phyloP scores from a whole-genome alignment of 2,329 filamentous ascomycete species.

The Colletotrichum higginsianum region DNA sequence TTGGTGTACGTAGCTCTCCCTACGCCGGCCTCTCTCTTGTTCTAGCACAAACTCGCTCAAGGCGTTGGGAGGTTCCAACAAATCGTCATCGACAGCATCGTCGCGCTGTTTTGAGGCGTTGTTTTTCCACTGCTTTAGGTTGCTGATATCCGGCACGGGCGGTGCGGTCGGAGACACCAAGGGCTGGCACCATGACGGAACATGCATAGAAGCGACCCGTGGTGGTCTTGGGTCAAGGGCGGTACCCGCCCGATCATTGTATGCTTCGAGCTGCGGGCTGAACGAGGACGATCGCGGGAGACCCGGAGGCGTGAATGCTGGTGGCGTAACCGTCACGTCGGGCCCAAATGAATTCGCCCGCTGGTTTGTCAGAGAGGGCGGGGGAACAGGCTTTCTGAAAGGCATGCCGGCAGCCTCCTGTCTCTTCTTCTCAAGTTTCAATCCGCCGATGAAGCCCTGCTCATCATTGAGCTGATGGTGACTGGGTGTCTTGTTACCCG shows the following conservation, averaged over 20 bases:
- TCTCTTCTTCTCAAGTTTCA: constrained; percentile 58
- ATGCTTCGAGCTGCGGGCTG: constrained; percentile 7
- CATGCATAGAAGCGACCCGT: constrained; percentile 14
- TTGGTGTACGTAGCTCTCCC: constrained; percentile 41
- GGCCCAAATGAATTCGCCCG: constrained; percentile 37
- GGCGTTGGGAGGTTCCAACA: constrained; percentile 19
- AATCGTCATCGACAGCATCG: constrained; percentile 2
- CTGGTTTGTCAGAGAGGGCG: constrained; percentile 20
- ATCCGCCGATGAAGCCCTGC: constrained; percentile 57
- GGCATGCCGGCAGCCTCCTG: constrained; percentile 47
- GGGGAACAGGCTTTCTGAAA: constrained; percentile 18
- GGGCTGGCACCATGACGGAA: constrained; percentile 44
- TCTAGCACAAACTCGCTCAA: constrained; percentile 33
- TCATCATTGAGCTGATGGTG: constrained; percentile 39
- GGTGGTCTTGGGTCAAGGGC: neutral
- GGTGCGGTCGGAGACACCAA: constrained; percentile 49
- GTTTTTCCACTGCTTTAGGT: constrained; percentile 51
- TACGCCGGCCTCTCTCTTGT: constrained; percentile 30
- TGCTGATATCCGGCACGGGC: constrained; percentile 50
- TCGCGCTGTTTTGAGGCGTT: constrained; percentile 8
- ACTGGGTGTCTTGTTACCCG: constrained; percentile 39
- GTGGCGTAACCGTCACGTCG: constrained; percentile 29
- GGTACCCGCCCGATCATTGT: neutral
- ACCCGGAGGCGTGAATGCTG: neutral
- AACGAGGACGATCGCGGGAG: constrained; percentile 27